Conservation (phyloP, 2,329 filamentous ascomycete genomes). For the Phoma sp. region DNA sequence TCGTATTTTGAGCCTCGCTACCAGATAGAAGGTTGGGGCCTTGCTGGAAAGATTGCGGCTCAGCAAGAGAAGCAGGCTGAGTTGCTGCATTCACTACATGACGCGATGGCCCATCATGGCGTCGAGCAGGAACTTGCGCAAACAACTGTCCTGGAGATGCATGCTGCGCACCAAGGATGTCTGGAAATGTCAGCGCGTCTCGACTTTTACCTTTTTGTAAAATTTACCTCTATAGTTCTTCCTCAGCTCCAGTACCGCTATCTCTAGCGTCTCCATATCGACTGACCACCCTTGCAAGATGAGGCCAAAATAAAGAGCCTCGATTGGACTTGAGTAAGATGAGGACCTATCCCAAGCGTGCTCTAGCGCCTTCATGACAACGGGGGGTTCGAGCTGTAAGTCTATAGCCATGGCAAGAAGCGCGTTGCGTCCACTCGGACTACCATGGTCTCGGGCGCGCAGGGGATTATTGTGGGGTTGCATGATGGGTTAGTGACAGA, state of each 20-base stretch:
- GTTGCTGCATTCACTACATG: neutral
- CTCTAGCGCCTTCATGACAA: neutral
- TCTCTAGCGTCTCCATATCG: neutral
- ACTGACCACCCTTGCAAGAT: neutral
- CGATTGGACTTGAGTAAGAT: neutral
- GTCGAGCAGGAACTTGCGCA: neutral
- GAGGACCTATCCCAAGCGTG: neutral
- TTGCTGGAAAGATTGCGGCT: neutral
- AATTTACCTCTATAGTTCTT: slow-evolving; percentile 1
- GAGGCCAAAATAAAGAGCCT: slow-evolving; percentile 4
- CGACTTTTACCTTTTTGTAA: no score
- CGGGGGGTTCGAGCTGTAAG: neutral
- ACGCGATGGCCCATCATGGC: no score
- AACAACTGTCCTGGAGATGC: neutral
- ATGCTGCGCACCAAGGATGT: neutral
- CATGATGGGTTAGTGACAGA: neutral
- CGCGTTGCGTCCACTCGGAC: neutral
- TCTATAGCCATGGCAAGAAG: neutral
- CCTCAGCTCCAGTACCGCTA: slow-evolving; percentile 1
- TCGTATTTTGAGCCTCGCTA: neutral
- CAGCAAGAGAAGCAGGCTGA: neutral
- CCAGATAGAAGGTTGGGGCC: neutral
- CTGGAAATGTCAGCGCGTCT: neutral
- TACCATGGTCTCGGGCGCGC: neutral
- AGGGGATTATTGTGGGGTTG: neutral